Evolutionary conservation across 2,329 filamentous ascomycete genomes (phyloP).

Genomic region (Cryphonectria japonica): DNA sequence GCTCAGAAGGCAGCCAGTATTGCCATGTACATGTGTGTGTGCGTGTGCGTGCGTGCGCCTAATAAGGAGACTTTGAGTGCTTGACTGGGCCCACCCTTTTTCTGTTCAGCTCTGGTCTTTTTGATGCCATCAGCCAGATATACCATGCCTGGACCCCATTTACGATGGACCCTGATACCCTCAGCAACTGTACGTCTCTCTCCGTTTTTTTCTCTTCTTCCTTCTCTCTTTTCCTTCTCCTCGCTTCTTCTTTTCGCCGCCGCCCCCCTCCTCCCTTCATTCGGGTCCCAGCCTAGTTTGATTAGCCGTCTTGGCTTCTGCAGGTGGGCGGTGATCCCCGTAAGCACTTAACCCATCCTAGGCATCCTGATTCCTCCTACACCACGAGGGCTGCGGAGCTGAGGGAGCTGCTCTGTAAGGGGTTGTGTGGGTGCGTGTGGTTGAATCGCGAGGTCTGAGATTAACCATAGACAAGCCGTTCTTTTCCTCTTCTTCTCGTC

Average conservation of each 20-base stretch:
- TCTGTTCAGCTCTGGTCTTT: not conserved
- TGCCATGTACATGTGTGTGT: not conserved
- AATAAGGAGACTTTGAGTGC: not conserved
- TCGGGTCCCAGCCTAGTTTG: not conserved
- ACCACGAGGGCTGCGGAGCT: not conserved
- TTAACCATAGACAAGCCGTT: no score
- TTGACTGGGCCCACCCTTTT: not conserved
- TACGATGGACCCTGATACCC: not conserved
- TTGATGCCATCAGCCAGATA: not conserved
- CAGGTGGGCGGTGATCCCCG: not conserved
- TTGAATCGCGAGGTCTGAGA: not conserved
- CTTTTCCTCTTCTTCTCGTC: no score
- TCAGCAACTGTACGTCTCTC: not conserved
- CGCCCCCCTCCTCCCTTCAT: not conserved
- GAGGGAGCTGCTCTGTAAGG: not conserved
- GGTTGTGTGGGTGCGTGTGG: no score
- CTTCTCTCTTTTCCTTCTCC: no score
- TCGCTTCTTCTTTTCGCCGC: no score
- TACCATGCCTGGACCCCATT: not conserved
- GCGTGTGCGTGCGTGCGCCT: not conserved
- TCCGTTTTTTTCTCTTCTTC: not conserved
- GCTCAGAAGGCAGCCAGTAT: not conserved
- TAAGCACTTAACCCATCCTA: not conserved
- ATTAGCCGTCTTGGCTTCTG: conserved; percentile 1
- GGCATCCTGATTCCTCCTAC: not conserved